Percentiles rank a stretch among this genome's conserved stretches.
Conservation (phyloP, 441 rosid genomes). For the Pelargonium cotyledonis region DNA sequence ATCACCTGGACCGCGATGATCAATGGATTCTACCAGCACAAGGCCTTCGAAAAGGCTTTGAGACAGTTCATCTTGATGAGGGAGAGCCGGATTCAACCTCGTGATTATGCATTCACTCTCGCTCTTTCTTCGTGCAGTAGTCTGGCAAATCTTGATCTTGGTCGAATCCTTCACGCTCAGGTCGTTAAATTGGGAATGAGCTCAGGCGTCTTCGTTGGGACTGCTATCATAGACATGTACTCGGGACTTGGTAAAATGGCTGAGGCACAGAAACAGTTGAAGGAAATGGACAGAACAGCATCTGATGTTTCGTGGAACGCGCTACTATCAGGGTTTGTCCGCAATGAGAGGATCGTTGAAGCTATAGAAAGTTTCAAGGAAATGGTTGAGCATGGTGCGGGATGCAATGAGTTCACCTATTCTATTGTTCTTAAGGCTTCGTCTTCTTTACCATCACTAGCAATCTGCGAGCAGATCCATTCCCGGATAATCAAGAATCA, state of each 20-base stretch:
- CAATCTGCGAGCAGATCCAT: conserved; percentile 26
- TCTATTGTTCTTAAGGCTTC: conserved; percentile 24
- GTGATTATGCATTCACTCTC: conserved; percentile 32
- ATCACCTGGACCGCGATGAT: conserved; percentile 34
- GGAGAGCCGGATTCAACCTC: conserved; percentile 27
- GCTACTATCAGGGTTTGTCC: conserved; percentile 22
- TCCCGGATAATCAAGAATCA: conserved; percentile 16
- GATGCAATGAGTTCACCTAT: conserved; percentile 29
- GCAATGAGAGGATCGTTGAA: conserved; percentile 18
- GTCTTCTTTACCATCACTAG: conserved; percentile 25
- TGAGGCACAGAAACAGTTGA: conserved; percentile 23
- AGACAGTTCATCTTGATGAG: conserved; percentile 26
- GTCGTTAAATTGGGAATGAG: conserved; percentile 28
- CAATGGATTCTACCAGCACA: conserved; percentile 27
- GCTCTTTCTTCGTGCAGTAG: conserved; percentile 33
- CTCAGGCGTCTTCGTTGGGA: conserved; percentile 24
- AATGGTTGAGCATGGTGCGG: conserved; percentile 18
- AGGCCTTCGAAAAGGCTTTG: conserved; percentile 28
- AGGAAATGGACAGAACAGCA: conserved; percentile 22
- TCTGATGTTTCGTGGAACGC: conserved; percentile 30
- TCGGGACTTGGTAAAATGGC: conserved; percentile 25
- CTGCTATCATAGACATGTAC: conserved; percentile 35
- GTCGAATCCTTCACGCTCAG: conserved; percentile 27
- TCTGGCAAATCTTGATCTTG: conserved; percentile 17
- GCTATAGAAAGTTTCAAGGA: conserved; percentile 21